Evolutionary conservation across 2,329 filamentous ascomycete species (phyloP), one percentile per base, ranked within the genome.

Genomic region (Colletotrichum sp.): DNA sequence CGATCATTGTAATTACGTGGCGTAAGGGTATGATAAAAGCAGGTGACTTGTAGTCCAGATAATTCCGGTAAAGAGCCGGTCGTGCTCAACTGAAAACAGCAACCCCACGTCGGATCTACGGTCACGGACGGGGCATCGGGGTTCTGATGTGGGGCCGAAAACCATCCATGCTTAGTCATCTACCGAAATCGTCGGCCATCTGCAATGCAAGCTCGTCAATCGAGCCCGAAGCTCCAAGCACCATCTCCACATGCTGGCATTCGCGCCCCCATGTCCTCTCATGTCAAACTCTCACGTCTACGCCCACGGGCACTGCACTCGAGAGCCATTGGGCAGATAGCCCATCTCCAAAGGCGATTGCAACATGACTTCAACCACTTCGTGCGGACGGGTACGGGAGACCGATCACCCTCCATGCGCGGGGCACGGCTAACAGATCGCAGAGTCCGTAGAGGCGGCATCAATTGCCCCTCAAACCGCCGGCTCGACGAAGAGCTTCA

Each of bases 401-500:
- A 34, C 57, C 9, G 24, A 28, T 13, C 18, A 4, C n/a, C 16
- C 3, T 65, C 26, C 26, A 24, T 65, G 9, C 32, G 39, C 70
- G 43, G 43, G 43, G 43, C 14, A 21, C 14, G 16, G 28, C 59
- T 60, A 28, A 69, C 61, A 26, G 59, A 60, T 30, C 12, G 14
- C 68, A 26, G 73, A 73, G 26, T 26, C 64, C 43, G 24, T 21
- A 14, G 52, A 73, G 14, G 28, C 59, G 8, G 26, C 26, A 52
- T 12, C 36, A 30, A 32, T 12, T 10, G 13, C 55, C 2, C 21
- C 57, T 6, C 24, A 3, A 14, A 8, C 14, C 8, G 8, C n/a
- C 3, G 13, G 57, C 21, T 13, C 59, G 4, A 36, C n/a, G 4
- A 32, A 3, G 4, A n/a, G 9, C 7, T 88, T 90, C 77, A 83